These are phyloP conservation scores for Alternaria arborescens DNA, from an alignment of 2,329 filamentous ascomycete species.

Conservation along the genomic window DNA sequence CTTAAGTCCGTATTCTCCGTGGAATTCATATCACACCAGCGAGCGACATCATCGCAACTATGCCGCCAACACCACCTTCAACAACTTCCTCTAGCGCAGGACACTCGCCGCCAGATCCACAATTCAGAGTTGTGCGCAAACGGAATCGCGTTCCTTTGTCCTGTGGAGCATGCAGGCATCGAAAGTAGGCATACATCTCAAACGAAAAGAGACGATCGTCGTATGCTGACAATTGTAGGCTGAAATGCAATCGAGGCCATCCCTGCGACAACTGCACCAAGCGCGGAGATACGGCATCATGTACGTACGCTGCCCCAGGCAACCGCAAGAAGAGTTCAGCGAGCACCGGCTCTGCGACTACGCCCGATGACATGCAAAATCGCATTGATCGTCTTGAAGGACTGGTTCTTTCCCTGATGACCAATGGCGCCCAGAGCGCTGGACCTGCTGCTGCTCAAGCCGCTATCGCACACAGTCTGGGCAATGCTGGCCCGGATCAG, in stretches of 20 bases:
- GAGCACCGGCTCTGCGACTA: conserved; percentile 65
- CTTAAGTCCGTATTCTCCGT: conserved; percentile 31
- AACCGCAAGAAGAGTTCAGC: conserved; percentile 74
- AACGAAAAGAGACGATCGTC: background rate
- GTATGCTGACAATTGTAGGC: conserved; percentile 53
- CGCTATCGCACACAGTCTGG: conserved; percentile 60
- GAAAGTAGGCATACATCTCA: conserved; percentile 71
- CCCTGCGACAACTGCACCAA: conserved; percentile 96
- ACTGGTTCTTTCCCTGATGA: conserved; percentile 92
- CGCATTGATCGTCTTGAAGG: conserved; percentile 95
- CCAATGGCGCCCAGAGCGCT: conserved; percentile 74
- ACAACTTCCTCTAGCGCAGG: conserved; percentile 78
- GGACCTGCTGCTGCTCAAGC: conserved; percentile 68
- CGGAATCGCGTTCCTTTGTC: conserved; percentile 91
- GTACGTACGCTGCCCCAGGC: conserved; percentile 77
- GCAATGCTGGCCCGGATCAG: conserved; percentile 50
- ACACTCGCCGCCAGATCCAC: conserved; percentile 84
- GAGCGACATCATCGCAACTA: conserved; percentile 44
- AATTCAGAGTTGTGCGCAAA: conserved; percentile 88
- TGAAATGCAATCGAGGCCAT: conserved; percentile 92
- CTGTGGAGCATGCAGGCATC: conserved; percentile 87
- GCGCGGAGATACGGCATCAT: conserved; percentile 80
- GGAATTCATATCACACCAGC: conserved; percentile 2
- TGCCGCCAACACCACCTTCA: conserved; percentile 81
- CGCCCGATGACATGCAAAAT: conserved; percentile 97